These are phyloP conservation scores for Lumnitzera racemosa DNA, from an alignment of 345 rosid species.

Conservation along the genomic window DNA sequence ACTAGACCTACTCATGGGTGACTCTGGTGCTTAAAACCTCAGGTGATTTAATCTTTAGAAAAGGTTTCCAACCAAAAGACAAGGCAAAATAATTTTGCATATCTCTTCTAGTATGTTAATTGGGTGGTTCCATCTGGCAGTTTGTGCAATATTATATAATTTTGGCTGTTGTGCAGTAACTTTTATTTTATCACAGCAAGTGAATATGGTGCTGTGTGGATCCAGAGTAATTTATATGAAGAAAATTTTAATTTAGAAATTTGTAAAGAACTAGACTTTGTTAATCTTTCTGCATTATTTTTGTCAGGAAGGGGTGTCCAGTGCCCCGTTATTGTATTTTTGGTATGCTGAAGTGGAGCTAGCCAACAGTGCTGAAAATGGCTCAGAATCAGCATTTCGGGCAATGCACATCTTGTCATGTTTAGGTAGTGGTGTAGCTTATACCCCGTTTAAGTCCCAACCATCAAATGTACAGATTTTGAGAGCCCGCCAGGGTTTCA, in stretches of 20 bases:
- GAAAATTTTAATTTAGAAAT: no score
- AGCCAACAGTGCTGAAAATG: conserved; percentile 20
- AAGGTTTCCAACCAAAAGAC: no score
- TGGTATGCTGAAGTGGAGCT: conserved; percentile 94
- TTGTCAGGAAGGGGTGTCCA: conserved; percentile 59
- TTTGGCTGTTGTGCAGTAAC: no score
- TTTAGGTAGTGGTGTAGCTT: conserved; percentile 64
- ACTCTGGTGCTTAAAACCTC: no score
- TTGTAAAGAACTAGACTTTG: conserved; percentile 3
- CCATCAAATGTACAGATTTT: conserved; percentile 74
- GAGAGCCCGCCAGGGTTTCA: conserved; percentile 86
- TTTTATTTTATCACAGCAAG: no score
- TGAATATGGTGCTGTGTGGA: no score
- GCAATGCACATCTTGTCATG: conserved; percentile 67
- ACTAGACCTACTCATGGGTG: background rate
- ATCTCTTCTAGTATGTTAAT: no score
- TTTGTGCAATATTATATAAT: no score
- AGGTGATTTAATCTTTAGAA: no score
- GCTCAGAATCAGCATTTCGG: conserved; percentile 44
- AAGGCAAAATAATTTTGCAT: no score
- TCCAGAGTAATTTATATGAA: no score
- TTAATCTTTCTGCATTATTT: conserved; percentile 11
- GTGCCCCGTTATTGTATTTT: conserved; percentile 56
- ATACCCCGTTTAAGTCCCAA: conserved; percentile 52
- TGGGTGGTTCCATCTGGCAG: no score